Evolutionary conservation across 495 filamentous ascomycete species (phyloP).

Genomic region (Aspergillus ostianus): DNA sequence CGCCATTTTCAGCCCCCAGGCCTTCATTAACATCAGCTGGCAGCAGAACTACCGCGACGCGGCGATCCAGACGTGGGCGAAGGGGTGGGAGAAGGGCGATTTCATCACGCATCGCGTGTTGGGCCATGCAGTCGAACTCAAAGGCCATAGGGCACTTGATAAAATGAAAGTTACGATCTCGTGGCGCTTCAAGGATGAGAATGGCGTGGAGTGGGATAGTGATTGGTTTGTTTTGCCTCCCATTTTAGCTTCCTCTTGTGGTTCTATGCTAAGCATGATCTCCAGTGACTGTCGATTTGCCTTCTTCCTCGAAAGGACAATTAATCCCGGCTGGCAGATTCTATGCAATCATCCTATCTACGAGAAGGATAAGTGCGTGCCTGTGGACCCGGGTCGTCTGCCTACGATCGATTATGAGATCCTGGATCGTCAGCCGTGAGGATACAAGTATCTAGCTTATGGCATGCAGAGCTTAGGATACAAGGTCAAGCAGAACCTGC

Average conservation of each 20-base stretch:
- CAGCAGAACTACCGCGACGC: constrained; percentile 3
- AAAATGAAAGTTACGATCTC: constrained; percentile 7
- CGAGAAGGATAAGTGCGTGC: constrained; percentile 4
- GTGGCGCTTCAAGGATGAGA: neutral
- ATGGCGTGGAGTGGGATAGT: constrained; percentile 7
- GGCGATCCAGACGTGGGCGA: neutral
- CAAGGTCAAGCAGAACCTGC: neutral
- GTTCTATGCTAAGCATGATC: no score
- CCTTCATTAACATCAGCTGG: constrained; percentile 3
- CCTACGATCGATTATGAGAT: neutral
- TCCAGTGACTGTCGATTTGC: no score
- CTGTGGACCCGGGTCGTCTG: neutral
- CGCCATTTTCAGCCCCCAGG: neutral
- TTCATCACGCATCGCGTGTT: no score
- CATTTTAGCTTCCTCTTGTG: neutral
- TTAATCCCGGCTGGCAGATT: neutral
- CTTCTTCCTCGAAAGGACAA: neutral
- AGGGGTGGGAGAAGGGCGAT: no score
- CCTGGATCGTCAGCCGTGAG: no score
- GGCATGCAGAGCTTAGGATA: constrained; percentile 1
- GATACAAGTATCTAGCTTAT: neutral
- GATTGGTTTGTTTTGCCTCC: constrained; percentile 1
- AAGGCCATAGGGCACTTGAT: neutral
- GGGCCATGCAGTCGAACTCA: no score
- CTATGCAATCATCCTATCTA: constrained; percentile 6